Percentiles rank a stretch among this genome's conserved stretches.
These are phyloP conservation scores for Pleurotus djamor DNA, from an alignment of 768 basidiomycete species.

Conservation along the genomic window DNA sequence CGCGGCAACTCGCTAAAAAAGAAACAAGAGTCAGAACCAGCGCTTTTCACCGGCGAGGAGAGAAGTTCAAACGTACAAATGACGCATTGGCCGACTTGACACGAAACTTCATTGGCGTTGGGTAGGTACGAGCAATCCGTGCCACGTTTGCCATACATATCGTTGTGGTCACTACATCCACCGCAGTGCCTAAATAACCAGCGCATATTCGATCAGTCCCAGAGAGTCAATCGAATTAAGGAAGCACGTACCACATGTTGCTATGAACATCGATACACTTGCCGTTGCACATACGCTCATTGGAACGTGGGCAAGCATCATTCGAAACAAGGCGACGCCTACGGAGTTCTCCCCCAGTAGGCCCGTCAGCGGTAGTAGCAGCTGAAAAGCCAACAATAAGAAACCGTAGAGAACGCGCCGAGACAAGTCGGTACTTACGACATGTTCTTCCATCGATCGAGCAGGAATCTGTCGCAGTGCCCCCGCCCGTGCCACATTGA, in stretches of 20 bases:
- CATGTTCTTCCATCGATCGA: neutral
- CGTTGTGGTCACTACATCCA: no score
- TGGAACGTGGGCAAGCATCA: neutral
- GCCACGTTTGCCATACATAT: no score
- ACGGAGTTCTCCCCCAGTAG: neutral
- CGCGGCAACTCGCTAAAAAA: no score
- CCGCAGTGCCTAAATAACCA: no score
- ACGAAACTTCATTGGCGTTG: no score
- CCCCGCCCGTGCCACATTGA: no score
- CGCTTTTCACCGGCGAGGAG: no score
- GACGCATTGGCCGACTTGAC: no score
- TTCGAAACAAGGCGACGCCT: neutral
- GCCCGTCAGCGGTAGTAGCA: neutral
- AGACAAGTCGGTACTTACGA: neutral
- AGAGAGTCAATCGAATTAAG: neutral
- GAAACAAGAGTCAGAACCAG: no score
- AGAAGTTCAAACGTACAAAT: no score
- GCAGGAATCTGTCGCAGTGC: neutral
- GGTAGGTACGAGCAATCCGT: no score
- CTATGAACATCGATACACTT: neutral
- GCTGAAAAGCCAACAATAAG: neutral
- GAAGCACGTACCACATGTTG: neutral
- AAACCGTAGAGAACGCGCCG: neutral
- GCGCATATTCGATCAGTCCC: no score
- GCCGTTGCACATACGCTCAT: neutral